Conservation (phyloP, 495 filamentous ascomycete genomes). For the Penicillium paxilli region DNA sequence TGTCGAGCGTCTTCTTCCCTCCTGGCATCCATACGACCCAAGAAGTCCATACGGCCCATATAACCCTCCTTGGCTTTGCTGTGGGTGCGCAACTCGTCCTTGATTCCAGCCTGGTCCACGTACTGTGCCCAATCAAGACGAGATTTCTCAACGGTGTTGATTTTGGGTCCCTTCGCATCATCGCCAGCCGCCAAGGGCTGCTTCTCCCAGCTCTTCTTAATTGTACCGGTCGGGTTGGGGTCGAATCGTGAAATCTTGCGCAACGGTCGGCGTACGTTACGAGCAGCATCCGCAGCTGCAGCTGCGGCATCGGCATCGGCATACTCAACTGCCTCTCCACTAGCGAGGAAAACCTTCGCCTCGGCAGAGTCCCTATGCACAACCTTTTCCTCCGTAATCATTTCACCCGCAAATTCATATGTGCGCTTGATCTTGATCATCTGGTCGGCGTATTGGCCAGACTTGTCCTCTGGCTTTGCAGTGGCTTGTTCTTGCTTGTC, state of each 20-base stretch:
- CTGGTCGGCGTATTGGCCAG: conserved; percentile 32
- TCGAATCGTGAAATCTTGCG: conserved; percentile 81
- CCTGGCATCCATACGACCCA: conserved; percentile 75
- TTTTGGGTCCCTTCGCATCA: conserved; percentile 67
- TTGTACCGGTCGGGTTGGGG: conserved; percentile 54
- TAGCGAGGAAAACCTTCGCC: conserved; percentile 72
- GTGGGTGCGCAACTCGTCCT: conserved; percentile 82
- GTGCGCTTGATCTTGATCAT: conserved; percentile 83
- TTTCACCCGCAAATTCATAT: conserved; percentile 88
- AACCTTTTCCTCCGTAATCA: conserved; percentile 77
- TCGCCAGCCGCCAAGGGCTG: conserved; percentile 21
- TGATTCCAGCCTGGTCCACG: conserved; percentile 88
- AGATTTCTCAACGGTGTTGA: conserved; percentile 96
- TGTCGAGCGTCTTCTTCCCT: conserved; percentile 73
- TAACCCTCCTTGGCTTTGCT: conserved; percentile 84
- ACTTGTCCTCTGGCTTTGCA: conserved; percentile 10
- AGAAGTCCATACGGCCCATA: conserved; percentile 81
- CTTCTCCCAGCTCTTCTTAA: conserved; percentile 54
- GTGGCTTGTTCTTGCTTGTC: conserved; percentile 23
- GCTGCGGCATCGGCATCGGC: conserved; percentile 26
- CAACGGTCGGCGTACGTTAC: conserved; percentile 62
- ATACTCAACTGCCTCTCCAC: conserved; percentile 43
- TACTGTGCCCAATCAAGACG: conserved; percentile 92
- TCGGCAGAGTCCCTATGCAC: conserved; percentile 79
- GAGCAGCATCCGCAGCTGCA: conserved; percentile 10